These are phyloP conservation scores for Earliella scabrosa DNA, from an alignment of 1,284 basidiomycete species.

Conservation along the genomic window DNA sequence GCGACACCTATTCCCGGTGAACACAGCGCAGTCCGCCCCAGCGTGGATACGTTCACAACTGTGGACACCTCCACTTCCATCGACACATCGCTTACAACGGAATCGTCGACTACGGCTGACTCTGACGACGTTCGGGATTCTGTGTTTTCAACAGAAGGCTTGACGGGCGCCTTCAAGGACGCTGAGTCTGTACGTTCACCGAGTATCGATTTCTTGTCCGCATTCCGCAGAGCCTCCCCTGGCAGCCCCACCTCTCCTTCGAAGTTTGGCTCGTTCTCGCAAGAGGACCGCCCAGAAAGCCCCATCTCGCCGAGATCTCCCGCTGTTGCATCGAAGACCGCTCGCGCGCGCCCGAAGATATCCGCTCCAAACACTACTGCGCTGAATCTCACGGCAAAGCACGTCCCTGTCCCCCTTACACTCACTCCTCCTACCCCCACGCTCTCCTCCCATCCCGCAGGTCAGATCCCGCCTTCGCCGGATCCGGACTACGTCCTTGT, in stretches of 20 bases:
- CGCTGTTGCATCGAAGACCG: conserved; percentile 25
- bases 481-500: conserved; percentile 29
- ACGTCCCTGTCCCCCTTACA: conserved; percentile 32
- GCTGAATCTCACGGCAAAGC: conserved; percentile 26
- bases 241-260: conserved; percentile 15
- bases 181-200: conserved; percentile 36
- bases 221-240: conserved; percentile 25
- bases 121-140: conserved; percentile 16
- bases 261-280: conserved; percentile 6
- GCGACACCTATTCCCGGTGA: conserved; percentile 25
- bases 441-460: conserved; percentile 8
- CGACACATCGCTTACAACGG: conserved; percentile 10
- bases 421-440: conserved; percentile 31
- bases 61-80: conserved; percentile 10
- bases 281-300: conserved; percentile 4
- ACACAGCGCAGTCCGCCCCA: conserved; percentile 13
- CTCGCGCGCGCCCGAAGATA: conserved; percentile 30
- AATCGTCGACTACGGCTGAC: conserved; percentile 17
- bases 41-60: conserved; percentile 19
- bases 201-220: conserved; percentile 33
- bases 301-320: conserved; percentile 18
- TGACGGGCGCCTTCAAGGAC: conserved; percentile 34
- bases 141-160: conserved; percentile 15
- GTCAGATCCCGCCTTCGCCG: conserved; percentile 16
- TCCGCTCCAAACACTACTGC: conserved; percentile 33